Evolutionary conservation across 1,139 yeast genomes (phyloP).

Genomic region (Hansenula lynferdii): DNA sequence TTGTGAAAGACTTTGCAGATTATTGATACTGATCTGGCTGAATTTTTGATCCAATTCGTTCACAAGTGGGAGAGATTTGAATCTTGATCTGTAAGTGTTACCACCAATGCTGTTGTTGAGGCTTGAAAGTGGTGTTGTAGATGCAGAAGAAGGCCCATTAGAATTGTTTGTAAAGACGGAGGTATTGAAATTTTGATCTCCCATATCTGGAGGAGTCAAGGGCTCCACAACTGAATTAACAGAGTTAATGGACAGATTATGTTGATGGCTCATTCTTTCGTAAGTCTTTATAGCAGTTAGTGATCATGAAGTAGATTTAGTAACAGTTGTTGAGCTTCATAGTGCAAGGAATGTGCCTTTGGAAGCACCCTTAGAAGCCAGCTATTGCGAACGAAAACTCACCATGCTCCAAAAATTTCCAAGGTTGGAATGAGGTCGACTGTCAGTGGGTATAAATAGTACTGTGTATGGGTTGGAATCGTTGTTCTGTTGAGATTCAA

Average conservation of each 20-base stretch:
- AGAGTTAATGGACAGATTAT: slow-evolving; percentile 21
- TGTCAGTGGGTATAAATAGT: background rate
- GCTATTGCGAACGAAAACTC: too few species aligned
- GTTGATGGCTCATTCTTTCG: slow-evolving; percentile 17
- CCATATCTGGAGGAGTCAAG: slow-evolving; percentile 22
- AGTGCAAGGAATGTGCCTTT: background rate
- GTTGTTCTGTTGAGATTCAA: background rate
- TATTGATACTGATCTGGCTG: slow-evolving; percentile 20
- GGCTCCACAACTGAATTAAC: slow-evolving; percentile 22
- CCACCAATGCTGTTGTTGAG: slow-evolving; percentile 21
- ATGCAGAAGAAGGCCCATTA: slow-evolving; percentile 1
- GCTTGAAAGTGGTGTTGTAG: slow-evolving; percentile 15
- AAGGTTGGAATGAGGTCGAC: background rate
- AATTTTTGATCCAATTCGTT: slow-evolving; percentile 21
- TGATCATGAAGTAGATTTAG: too few species aligned
- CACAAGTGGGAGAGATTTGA: slow-evolving; percentile 21
- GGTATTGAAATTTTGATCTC: slow-evolving; percentile 1
- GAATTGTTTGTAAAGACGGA: background rate
- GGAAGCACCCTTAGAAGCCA: too few species aligned
- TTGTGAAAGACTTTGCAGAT: slow-evolving; percentile 17
- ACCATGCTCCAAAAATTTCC: background rate
- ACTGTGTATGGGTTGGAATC: background rate
- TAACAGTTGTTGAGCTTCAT: too few species aligned
- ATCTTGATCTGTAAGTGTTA: slow-evolving; percentile 22
- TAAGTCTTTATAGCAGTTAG: slow-evolving; percentile 1